phyloP scores from a whole-genome alignment of 371 early-diverging fungal species.

The Mucor sp. region DNA sequence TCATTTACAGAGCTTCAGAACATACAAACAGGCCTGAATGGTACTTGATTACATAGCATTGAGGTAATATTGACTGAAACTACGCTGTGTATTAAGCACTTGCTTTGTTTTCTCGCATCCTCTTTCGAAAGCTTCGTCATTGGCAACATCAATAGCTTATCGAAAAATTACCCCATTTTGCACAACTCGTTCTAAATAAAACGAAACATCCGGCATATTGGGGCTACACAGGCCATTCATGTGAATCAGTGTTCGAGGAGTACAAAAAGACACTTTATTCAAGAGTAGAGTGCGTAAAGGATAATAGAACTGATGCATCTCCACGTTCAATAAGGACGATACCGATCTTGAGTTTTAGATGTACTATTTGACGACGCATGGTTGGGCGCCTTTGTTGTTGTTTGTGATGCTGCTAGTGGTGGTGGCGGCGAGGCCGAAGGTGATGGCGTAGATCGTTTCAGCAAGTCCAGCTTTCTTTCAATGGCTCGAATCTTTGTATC shows the following conservation, averaged over 20 bases:
- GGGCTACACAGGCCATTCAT: background rate
- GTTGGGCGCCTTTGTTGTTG: background rate
- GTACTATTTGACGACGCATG: background rate
- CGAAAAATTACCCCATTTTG: background rate
- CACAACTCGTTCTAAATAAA: background rate
- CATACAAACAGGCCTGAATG: too few relatives aligned
- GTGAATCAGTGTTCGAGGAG: background rate
- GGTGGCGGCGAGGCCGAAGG: background rate
- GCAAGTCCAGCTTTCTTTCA: constrained; percentile 51
- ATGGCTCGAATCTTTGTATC: constrained; percentile 66
- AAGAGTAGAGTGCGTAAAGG: background rate
- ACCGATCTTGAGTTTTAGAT: background rate
- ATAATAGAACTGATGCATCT: background rate
- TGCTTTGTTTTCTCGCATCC: too few relatives aligned
- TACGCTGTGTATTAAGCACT: too few relatives aligned
- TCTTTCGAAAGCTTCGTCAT: too few relatives aligned
- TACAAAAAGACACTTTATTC: background rate
- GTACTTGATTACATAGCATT: too few relatives aligned
- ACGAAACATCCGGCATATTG: background rate
- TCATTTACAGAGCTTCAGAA: too few relatives aligned
- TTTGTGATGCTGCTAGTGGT: background rate
- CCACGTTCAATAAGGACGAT: background rate
- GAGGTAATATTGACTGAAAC: too few relatives aligned
- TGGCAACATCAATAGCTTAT: background rate
- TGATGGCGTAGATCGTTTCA: background rate